These are phyloP conservation scores for Verticillium dahliae DNA, from an alignment of 2,329 filamentous ascomycete genomes.

Conservation along the genomic window DNA sequence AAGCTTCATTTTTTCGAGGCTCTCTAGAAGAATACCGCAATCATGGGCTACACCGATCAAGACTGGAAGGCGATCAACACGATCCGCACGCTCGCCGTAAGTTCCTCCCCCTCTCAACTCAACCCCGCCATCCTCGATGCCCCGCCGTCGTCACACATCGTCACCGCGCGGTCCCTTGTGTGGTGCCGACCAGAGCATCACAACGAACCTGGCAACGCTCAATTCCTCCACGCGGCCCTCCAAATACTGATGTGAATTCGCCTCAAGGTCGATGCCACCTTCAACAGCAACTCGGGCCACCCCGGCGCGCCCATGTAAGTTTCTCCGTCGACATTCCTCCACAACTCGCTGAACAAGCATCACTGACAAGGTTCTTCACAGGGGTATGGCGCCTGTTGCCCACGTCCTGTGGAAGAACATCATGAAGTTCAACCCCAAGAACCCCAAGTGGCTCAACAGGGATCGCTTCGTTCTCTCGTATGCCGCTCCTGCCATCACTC, in stretches of 20 bases:
- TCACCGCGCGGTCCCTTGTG: background rate
- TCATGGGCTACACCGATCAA: conserved; percentile 82
- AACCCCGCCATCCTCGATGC: conserved; percentile 25
- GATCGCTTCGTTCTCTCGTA: conserved; percentile 99
- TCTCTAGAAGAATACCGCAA: conserved; percentile 27
- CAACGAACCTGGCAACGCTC: background rate
- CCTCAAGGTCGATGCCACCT: conserved; percentile 88
- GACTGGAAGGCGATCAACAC: conserved; percentile 96
- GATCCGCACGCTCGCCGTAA: conserved; percentile 91
- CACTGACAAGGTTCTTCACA: conserved; percentile 18
- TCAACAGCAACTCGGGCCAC: conserved; percentile 93
- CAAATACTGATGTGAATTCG: conserved; percentile 15
- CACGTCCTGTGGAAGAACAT: conserved; percentile 99
- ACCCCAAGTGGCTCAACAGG: conserved; percentile 93
- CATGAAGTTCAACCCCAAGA: conserved; percentile 99
- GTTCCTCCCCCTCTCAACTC: conserved; percentile 31
- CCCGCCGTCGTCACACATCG: conserved; percentile 6
- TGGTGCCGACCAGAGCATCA: background rate
- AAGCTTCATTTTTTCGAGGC: conserved; percentile 4
- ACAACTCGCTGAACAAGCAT: background rate
- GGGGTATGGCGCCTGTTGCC: conserved; percentile 84
- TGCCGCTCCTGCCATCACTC: conserved; percentile 34
- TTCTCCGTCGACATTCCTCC: conserved; percentile 2
- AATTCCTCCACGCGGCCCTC: background rate
- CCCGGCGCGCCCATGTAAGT: conserved; percentile 92